Conservation (phyloP, 2,329 filamentous ascomycete species). For the Pseudopyrenochaeta lycopersici region DNA sequence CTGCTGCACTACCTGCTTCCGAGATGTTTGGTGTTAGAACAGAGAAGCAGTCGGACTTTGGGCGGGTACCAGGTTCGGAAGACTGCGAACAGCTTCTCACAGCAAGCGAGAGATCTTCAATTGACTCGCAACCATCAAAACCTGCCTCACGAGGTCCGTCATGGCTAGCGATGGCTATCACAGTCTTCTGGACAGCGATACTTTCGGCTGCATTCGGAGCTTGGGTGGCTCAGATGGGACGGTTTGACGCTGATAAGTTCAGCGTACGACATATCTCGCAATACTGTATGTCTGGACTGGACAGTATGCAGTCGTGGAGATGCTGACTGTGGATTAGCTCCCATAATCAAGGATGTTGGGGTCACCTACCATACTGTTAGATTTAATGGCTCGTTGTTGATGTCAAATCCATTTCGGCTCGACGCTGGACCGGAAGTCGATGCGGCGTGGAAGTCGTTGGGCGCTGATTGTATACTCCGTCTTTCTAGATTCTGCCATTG, state of each 20-base stretch:
- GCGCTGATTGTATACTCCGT: conserved; percentile 57
- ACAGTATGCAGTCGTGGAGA: background rate
- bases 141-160: conserved; percentile 12
- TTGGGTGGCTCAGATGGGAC: conserved; percentile 19
- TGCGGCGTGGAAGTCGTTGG: conserved; percentile 64
- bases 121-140: conserved; percentile 9
- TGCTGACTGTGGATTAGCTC: conserved; percentile 30
- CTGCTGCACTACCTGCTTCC: background rate
- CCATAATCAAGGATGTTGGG: conserved; percentile 50
- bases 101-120: conserved; percentile 18
- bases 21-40: conserved; percentile 26
- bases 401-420: conserved; percentile 63
- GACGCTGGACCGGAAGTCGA: conserved; percentile 64
- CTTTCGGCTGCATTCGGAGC: conserved; percentile 33
- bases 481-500: background rate
- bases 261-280: conserved; percentile 42
- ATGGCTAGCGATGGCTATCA: conserved; percentile 20
- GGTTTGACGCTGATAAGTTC: conserved; percentile 33
- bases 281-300: conserved; percentile 34
- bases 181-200: conserved; percentile 25
- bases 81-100: conserved; percentile 30
- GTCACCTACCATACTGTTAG: conserved; percentile 50
- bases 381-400: conserved; percentile 67
- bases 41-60: conserved; percentile 24
- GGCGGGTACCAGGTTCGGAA: conserved; percentile 18